These are phyloP conservation scores for Mallotus japonicus DNA, from an alignment of 441 rosid species.

Conservation along the genomic window DNA sequence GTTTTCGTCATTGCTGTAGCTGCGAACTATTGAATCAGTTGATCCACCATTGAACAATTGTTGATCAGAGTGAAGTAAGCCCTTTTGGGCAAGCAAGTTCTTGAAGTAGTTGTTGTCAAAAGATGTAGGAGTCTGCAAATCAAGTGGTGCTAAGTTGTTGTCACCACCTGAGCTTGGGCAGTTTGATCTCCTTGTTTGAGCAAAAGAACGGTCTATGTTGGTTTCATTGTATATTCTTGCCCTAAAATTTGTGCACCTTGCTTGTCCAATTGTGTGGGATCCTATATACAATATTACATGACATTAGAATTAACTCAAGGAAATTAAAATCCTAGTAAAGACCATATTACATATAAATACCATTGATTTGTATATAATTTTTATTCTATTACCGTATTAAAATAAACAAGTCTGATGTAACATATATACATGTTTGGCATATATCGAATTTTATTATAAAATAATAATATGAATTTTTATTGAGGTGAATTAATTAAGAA, in stretches of 20 bases:
- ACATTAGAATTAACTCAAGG: neutral
- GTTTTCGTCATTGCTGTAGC: slow-evolving; percentile 39
- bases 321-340: neutral
- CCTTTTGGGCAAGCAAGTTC: slow-evolving; percentile 55
- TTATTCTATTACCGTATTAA: too few relatives aligned
- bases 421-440: too few relatives aligned
- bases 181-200: slow-evolving; percentile 43
- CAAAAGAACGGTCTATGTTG: slow-evolving; percentile 59
- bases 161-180: slow-evolving; percentile 74
- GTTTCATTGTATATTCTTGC: slow-evolving; percentile 63
- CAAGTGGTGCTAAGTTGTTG: slow-evolving; percentile 78
- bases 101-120: slow-evolving; percentile 73
- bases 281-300: slow-evolving; percentile 28
- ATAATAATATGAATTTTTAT: too few relatives aligned
- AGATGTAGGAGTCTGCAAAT: slow-evolving; percentile 48
- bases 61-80: slow-evolving; percentile 85
- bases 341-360: too few relatives aligned
- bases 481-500: too few relatives aligned
- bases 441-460: too few relatives aligned
- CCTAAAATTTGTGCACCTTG: slow-evolving; percentile 62
- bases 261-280: slow-evolving; percentile 66
- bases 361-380: too few relatives aligned
- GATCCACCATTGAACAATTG: slow-evolving; percentile 65
- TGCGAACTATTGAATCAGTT: slow-evolving; percentile 56
- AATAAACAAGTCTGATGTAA: too few relatives aligned